Evolutionary conservation across 2,329 filamentous ascomycete genomes (phyloP).

Genomic region (Colletotrichum sp.): DNA sequence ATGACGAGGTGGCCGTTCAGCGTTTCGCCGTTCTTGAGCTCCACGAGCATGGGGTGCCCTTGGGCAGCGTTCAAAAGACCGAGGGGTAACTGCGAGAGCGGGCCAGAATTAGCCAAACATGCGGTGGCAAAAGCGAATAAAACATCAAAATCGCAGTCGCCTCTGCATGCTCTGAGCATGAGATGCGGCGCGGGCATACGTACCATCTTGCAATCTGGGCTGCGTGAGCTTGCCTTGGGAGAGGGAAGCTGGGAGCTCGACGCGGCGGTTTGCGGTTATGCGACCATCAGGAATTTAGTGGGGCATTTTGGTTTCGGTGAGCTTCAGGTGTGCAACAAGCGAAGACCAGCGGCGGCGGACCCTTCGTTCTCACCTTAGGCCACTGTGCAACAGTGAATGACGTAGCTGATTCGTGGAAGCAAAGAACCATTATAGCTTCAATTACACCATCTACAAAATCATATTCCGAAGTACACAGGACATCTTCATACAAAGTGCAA

Average conservation of each 20-base stretch:
- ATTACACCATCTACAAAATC: neutral
- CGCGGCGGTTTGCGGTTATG: constrained; percentile 13
- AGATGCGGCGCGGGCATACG: neutral
- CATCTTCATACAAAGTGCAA: neutral
- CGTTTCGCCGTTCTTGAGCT: constrained; percentile 97
- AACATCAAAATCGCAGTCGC: neutral
- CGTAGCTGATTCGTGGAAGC: neutral
- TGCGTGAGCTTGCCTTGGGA: constrained; percentile 16
- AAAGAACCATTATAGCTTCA: neutral
- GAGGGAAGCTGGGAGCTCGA: constrained; percentile 6
- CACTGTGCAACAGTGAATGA: neutral
- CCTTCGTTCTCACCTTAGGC: neutral
- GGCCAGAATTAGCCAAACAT: neutral
- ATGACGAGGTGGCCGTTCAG: constrained; percentile 94
- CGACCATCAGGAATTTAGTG: constrained; percentile 8
- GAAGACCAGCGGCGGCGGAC: neutral
- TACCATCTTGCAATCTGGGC: constrained; percentile 16
- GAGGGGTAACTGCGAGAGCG: constrained; percentile 62
- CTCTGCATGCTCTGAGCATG: neutral
- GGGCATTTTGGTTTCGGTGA: constrained; percentile 1
- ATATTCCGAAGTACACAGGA: too few species aligned
- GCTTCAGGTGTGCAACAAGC: neutral
- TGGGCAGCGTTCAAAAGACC: constrained; percentile 94
- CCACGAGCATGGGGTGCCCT: constrained; percentile 96
- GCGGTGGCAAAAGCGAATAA: neutral